Evolutionary conservation across 768 basidiomycete genomes (phyloP), one percentile per base, ranked within the genome.

Genomic region (Fomitopsis serialis): DNA sequence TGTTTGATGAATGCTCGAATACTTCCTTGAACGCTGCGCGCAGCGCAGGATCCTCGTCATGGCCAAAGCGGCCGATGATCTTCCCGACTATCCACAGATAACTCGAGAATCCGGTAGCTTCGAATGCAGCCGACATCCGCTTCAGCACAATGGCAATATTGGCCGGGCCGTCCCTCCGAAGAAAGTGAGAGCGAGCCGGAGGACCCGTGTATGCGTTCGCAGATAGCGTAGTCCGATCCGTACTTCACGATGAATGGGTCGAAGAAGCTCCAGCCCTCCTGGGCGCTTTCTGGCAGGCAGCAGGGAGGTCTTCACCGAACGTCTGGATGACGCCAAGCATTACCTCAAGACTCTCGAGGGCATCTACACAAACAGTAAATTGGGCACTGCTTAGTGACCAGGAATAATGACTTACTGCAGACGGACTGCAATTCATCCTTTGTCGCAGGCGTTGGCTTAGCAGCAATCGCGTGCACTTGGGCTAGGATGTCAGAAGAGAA

Each of bases 11-110:
- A 40, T 79, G 74, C 62, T 96, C 93, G 62, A 87, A 93, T 35
- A 89, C 67, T 19, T 77, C 75, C 51, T 75, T 72, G 57, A 92
- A 79, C 7, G 87, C 72, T 6, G 63, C 69, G 32, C 80, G 80
- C 25, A 97, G 63, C 43, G 68, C 65, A 4, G 74, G 63, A 56
- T 85, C 77, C 34, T 81, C 77, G 52, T 84, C 82, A 44, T 82
- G 74, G 17, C 88, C 92, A 63, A 89, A 97, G 58, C 81, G 78
- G 29, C 76, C 75, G n/a, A 92, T 78, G 24, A 90, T 69, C 70
- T 98, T 98, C 42, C 92, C 89, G 27, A 84, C 85, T 54, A 98
- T 90, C 97, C 97, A 99, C 21, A 98, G 68, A 70, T 92, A 98
- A 58, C 89, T 87, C 11, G 95, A 79, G 63, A 85, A 83, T 0